phyloP scores from a whole-genome alignment of 2,329 filamentous ascomycete genomes.

The Exophiala mesophila region DNA sequence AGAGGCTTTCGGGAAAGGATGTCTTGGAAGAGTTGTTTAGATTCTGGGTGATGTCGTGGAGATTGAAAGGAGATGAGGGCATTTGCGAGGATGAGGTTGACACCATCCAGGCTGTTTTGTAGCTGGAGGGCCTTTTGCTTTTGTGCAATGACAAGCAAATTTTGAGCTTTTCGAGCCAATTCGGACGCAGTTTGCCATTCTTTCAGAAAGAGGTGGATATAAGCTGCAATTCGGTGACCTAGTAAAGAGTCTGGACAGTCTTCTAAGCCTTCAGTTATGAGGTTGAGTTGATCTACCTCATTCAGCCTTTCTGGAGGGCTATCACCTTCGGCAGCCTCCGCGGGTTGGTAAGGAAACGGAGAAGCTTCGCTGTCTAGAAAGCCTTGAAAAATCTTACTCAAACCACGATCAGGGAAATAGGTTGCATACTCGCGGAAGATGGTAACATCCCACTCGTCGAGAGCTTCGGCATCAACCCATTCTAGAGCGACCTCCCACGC shows the following conservation, averaged over 20 bases:
- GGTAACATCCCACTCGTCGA: slow-evolving; percentile 70
- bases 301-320: slow-evolving; percentile 54
- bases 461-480: slow-evolving; percentile 73
- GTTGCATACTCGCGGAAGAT: slow-evolving; percentile 75
- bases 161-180: slow-evolving; percentile 47
- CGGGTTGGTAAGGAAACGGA: slow-evolving; percentile 58
- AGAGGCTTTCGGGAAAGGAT: slow-evolving; percentile 71
- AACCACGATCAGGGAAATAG: slow-evolving; percentile 78
- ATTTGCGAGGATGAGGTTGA: slow-evolving; percentile 76
- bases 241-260: slow-evolving; percentile 65
- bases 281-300: slow-evolving; percentile 71
- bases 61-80: slow-evolving; percentile 85
- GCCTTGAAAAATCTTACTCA: slow-evolving; percentile 74
- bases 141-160: slow-evolving; percentile 17
- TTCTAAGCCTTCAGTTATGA: slow-evolving; percentile 72
- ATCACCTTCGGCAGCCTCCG: slow-evolving; percentile 43
- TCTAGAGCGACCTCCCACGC: slow-evolving; percentile 91
- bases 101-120: slow-evolving; percentile 64
- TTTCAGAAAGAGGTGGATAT: slow-evolving; percentile 78
- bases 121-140: slow-evolving; percentile 64
- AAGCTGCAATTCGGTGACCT: slow-evolving; percentile 74
- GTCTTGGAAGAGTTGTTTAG: slow-evolving; percentile 76
- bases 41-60: slow-evolving; percentile 82
- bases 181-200: slow-evolving; percentile 80
- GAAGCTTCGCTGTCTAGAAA: slow-evolving; percentile 81